These are phyloP conservation scores for Naganishia sp. DNA, from an alignment of 1,284 basidiomycete genomes.

Conservation along the genomic window DNA sequence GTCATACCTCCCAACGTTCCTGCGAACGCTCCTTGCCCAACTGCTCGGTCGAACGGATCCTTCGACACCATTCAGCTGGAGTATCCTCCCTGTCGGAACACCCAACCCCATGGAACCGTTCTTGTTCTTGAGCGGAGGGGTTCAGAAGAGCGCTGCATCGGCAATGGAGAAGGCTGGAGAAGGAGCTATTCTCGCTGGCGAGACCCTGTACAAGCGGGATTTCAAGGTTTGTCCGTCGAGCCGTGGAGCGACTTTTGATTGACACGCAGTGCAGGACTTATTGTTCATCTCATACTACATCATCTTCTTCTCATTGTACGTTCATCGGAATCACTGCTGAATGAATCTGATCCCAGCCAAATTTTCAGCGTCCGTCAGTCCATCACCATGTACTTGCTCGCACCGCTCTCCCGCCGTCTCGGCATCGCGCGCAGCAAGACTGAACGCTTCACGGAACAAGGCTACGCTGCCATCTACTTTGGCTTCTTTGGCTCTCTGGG, in stretches of 20 bases:
- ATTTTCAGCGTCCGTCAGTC: constrained; percentile 66
- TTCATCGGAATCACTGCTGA: background rate
- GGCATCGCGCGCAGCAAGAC: constrained; percentile 72
- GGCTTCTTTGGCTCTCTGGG: constrained; percentile 70
- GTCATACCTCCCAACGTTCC: constrained; percentile 38
- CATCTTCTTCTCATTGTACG: constrained; percentile 82
- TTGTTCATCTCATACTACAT: constrained; percentile 83
- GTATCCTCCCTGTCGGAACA: constrained; percentile 53
- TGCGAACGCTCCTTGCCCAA: constrained; percentile 51
- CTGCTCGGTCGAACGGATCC: constrained; percentile 49
- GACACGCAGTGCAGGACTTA: constrained; percentile 62
- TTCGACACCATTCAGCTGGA: constrained; percentile 16
- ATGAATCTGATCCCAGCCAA: background rate
- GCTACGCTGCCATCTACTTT: constrained; percentile 83
- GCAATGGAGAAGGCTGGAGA: constrained; percentile 8
- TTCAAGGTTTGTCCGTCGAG: constrained; percentile 51
- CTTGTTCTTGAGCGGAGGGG: constrained; percentile 72
- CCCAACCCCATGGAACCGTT: constrained; percentile 75
- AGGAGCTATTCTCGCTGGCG: background rate
- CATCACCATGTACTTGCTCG: constrained; percentile 68
- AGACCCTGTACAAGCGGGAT: constrained; percentile 49
- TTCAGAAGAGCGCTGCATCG: constrained; percentile 56
- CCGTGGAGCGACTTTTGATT: background rate
- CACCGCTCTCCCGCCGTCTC: constrained; percentile 69
- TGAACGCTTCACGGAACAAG: constrained; percentile 85